phyloP scores from a whole-genome alignment of 2,329 filamentous ascomycete genomes.

The Arachnomyces sp. region DNA sequence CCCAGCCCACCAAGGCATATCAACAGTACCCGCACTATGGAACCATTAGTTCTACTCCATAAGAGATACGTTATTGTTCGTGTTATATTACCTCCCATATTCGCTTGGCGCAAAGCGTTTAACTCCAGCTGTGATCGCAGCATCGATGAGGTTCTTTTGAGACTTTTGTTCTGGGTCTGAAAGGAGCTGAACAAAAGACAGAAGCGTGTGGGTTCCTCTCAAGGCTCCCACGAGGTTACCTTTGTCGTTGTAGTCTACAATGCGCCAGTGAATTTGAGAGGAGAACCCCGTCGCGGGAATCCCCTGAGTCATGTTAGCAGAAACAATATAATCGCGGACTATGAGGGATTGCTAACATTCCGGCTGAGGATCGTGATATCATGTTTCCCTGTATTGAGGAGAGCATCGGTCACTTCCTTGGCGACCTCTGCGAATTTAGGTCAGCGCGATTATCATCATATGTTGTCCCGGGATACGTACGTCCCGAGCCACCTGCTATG shows the following conservation, averaged over 20 bases:
- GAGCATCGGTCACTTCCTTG: conserved; percentile 43
- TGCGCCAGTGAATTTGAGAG: conserved; percentile 26
- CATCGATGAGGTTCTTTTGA: conserved; percentile 32
- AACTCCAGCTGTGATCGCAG: conserved; percentile 28
- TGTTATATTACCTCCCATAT: conserved; percentile 13
- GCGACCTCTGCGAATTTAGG: conserved; percentile 39
- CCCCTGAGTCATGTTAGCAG: conserved; percentile 12
- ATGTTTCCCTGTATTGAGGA: conserved; percentile 43
- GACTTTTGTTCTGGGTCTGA: conserved; percentile 12
- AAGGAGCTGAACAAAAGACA: conserved; percentile 39
- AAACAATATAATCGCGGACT: not conserved
- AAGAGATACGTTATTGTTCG: not conserved
- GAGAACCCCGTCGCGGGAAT: conserved; percentile 3
- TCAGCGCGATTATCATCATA: conserved; percentile 4
- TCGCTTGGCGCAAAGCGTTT: conserved; percentile 35
- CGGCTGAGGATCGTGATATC: conserved; percentile 45
- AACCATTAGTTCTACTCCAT: not conserved
- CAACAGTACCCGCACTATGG: conserved; percentile 20
- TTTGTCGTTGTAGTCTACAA: conserved; percentile 39
- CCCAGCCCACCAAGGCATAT: conserved; percentile 41
- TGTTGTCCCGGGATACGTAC: not conserved
- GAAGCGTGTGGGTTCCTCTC: conserved; percentile 42
- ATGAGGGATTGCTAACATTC: conserved; percentile 24
- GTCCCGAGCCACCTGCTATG: conserved; percentile 7
- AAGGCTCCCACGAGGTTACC: conserved; percentile 31